Percentiles rank a stretch among this genome's conserved stretches.
These are phyloP conservation scores for Paracamarosporium sp. DNA, from an alignment of 2,329 filamentous ascomycete genomes.

Conservation along the genomic window DNA sequence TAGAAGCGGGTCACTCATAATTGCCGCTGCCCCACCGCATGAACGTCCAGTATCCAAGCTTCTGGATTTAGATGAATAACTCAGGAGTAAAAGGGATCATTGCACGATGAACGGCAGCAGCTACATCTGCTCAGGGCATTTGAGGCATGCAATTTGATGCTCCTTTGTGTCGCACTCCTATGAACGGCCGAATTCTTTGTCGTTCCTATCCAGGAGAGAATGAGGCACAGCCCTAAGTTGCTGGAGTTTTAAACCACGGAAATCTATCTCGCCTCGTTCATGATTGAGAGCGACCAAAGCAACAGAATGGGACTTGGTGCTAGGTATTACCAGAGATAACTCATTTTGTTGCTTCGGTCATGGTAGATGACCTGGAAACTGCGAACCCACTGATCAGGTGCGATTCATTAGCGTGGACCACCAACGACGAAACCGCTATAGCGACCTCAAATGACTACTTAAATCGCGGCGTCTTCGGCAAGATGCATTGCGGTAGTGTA, in stretches of 20 bases:
- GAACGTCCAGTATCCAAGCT: not conserved
- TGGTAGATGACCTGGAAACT: not conserved
- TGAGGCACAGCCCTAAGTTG: too few species aligned
- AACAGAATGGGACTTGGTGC: not conserved
- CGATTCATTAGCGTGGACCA: not conserved
- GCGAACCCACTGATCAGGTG: not conserved
- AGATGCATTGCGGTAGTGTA: not conserved
- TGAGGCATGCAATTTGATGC: too few species aligned
- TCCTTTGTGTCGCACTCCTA: too few species aligned
- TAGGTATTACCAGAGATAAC: not conserved
- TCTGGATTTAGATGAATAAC: not conserved
- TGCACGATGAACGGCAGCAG: too few species aligned
- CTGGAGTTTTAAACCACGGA: too few species aligned
- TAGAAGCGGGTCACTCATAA: not conserved
- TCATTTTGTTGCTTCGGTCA: not conserved
- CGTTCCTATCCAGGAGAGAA: too few species aligned
- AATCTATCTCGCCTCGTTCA: too few species aligned
- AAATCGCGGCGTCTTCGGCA: not conserved
- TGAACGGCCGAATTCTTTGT: too few species aligned
- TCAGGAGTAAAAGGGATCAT: not conserved
- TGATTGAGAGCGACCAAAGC: too few species aligned
- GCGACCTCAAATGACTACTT: not conserved
- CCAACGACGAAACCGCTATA: not conserved
- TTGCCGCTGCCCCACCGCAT: not conserved
- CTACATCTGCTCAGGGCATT: too few species aligned